phyloP scores from a whole-genome alignment of 2,329 filamentous ascomycete genomes.

The Calycina herbarum region DNA sequence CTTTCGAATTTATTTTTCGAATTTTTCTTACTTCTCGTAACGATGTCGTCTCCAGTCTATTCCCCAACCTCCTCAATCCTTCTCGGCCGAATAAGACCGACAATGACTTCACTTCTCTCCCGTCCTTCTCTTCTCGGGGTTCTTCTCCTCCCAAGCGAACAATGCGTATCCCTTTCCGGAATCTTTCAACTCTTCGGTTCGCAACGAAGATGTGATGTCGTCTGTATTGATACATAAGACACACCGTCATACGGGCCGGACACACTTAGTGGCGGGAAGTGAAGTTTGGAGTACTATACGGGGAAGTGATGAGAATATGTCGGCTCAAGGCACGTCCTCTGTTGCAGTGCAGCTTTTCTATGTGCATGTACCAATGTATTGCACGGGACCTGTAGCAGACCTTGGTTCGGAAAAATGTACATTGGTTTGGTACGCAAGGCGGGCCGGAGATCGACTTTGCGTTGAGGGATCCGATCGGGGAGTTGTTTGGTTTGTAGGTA shows the following conservation, averaged over 20 bases:
- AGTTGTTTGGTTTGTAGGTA: not conserved
- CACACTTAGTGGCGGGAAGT: not conserved
- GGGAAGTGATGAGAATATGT: constrained; percentile 3
- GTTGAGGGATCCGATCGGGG: not conserved
- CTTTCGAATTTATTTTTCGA: too few species aligned
- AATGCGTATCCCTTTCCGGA: not conserved
- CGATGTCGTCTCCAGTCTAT: not conserved
- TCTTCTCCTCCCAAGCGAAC: not conserved
- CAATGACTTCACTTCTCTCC: not conserved
- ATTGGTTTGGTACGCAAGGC: not conserved
- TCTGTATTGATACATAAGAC: not conserved
- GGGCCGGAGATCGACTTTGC: not conserved
- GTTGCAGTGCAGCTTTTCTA: not conserved
- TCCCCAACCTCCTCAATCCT: not conserved
- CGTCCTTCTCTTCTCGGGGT: not conserved
- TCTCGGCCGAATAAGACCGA: not conserved
- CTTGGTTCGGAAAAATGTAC: constrained; percentile 1
- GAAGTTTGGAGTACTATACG: not conserved
- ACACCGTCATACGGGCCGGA: not conserved
- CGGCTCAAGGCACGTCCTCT: not conserved
- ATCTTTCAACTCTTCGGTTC: not conserved
- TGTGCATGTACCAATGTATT: not conserved
- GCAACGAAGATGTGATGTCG: constrained; percentile 1
- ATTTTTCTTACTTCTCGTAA: too few species aligned
- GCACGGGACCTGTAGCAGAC: not conserved